phyloP scores from a whole-genome alignment of 139 green algal species.

The Ulvella scutata region DNA sequence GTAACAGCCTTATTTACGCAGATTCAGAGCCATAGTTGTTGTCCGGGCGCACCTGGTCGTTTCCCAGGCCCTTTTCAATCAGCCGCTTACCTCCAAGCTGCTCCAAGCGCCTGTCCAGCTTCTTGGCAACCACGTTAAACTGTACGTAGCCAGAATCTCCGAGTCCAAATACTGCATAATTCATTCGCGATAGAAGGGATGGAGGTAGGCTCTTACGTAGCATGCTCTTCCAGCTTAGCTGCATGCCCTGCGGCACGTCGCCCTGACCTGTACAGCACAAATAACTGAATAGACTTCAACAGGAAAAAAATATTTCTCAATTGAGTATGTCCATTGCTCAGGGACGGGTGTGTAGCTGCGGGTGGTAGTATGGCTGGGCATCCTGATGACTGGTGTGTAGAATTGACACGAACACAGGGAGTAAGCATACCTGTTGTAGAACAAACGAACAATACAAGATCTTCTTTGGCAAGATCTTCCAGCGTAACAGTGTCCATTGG shows the following conservation, averaged over 20 bases:
- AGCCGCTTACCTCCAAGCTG: conserved; percentile 52
- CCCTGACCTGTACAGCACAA: conserved; percentile 28
- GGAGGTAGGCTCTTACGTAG: conserved; percentile 62
- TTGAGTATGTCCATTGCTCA: too few species aligned
- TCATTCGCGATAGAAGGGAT: conserved; percentile 31
- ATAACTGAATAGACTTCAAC: neutral
- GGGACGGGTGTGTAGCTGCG: neutral
- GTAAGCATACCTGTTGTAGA: conserved; percentile 54
- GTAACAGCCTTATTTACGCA: too few species aligned
- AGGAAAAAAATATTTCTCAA: too few species aligned
- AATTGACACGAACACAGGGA: neutral
- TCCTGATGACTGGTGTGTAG: neutral
- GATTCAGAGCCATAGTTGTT: too few species aligned
- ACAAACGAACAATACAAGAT: conserved; percentile 47
- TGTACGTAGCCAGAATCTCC: conserved; percentile 85
- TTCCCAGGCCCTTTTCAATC: conserved; percentile 59
- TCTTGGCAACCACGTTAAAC: conserved; percentile 85
- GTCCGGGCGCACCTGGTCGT: conserved; percentile 52
- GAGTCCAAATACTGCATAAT: conserved; percentile 80
- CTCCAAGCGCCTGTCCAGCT: conserved; percentile 65
- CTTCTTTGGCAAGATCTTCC: conserved; percentile 33
- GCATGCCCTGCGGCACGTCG: conserved; percentile 74
- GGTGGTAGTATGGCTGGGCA: neutral
- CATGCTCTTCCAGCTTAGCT: conserved; percentile 79
- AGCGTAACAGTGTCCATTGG: conserved; percentile 60